Evolutionary conservation across 768 basidiomycete genomes (phyloP).

Genomic region (Chalciporus piperatus): DNA sequence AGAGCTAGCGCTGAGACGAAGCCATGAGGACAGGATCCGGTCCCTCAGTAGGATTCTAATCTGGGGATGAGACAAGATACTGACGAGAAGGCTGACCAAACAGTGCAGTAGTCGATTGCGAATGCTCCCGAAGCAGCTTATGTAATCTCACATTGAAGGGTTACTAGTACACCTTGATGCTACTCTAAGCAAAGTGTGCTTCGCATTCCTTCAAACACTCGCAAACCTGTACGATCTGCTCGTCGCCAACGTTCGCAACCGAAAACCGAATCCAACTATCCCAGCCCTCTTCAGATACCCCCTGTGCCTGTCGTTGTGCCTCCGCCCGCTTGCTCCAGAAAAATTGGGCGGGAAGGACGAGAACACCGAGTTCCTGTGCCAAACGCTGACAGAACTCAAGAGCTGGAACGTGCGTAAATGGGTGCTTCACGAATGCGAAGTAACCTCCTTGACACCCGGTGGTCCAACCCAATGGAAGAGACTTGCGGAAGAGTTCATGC

Average conservation of each 20-base stretch:
- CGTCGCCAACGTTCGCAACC: slow-evolving; percentile 76
- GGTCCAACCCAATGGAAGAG: slow-evolving; percentile 54
- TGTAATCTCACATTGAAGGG: too few relatives aligned
- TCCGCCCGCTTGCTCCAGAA: slow-evolving; percentile 37
- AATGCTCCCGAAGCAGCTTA: too few relatives aligned
- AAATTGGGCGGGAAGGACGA: slow-evolving; percentile 64
- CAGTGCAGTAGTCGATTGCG: too few relatives aligned
- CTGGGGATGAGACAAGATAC: too few relatives aligned
- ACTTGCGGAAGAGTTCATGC: slow-evolving; percentile 51
- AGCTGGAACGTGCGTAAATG: slow-evolving; percentile 47
- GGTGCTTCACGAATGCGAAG: slow-evolving; percentile 75
- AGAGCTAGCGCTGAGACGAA: too few relatives aligned
- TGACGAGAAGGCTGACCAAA: too few relatives aligned
- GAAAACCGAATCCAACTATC: slow-evolving; percentile 75
- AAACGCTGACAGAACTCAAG: slow-evolving; percentile 56
- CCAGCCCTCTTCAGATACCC: slow-evolving; percentile 36
- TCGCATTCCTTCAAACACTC: slow-evolving; percentile 45
- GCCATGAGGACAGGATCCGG: too few relatives aligned
- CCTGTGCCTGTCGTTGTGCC: slow-evolving; percentile 17
- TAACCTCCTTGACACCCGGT: slow-evolving; percentile 69
- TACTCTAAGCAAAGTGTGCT: slow-evolving; percentile 35
- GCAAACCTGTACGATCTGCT: slow-evolving; percentile 50
- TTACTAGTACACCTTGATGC: too few relatives aligned
- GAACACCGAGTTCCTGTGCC: slow-evolving; percentile 60
- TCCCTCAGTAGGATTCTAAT: too few relatives aligned